A percentile compares a stretch with the other conserved stretches of the same genome.
Evolutionary conservation across 495 filamentous ascomycete genomes (phyloP).

Genomic region (Penicillium riverlandense): DNA sequence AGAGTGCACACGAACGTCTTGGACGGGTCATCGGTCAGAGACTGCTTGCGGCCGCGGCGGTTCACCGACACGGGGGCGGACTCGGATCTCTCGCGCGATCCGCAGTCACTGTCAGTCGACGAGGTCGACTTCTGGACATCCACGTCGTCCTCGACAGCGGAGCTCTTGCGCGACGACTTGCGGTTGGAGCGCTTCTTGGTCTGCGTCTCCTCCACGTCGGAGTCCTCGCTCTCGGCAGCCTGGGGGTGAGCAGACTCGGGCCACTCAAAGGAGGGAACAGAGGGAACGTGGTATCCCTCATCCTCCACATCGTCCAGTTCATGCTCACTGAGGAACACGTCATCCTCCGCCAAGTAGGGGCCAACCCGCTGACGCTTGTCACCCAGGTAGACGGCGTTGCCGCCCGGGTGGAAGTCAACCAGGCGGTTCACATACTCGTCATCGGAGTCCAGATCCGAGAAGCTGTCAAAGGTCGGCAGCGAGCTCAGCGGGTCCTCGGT

Average conservation of each 20-base stretch:
- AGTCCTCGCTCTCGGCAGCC: constrained; percentile 13
- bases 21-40: constrained; percentile 92
- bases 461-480: constrained; percentile 73
- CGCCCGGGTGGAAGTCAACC: constrained; percentile 57
- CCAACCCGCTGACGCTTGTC: constrained; percentile 74
- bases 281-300: constrained; percentile 47
- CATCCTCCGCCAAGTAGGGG: constrained; percentile 62
- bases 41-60: constrained; percentile 97
- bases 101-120: constrained; percentile 8
- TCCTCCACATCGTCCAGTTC: constrained; percentile 73
- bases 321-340: constrained; percentile 66
- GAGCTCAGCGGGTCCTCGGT: constrained; percentile 47
- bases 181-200: constrained; percentile 54
- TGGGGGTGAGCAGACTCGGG: constrained; percentile 22
- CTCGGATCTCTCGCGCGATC: constrained; percentile 24
- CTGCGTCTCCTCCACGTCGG: constrained; percentile 37
- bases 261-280: constrained; percentile 37
- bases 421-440: constrained; percentile 73
- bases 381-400: constrained; percentile 55
- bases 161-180: constrained; percentile 44
- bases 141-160: constrained; percentile 25
- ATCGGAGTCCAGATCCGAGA: constrained; percentile 88
- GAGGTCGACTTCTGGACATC: constrained; percentile 20
- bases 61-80: constrained; percentile 60
- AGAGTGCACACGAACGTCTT: constrained; percentile 97